Conservation (phyloP, 805 yeast species). For the Pichia californica region DNA sequence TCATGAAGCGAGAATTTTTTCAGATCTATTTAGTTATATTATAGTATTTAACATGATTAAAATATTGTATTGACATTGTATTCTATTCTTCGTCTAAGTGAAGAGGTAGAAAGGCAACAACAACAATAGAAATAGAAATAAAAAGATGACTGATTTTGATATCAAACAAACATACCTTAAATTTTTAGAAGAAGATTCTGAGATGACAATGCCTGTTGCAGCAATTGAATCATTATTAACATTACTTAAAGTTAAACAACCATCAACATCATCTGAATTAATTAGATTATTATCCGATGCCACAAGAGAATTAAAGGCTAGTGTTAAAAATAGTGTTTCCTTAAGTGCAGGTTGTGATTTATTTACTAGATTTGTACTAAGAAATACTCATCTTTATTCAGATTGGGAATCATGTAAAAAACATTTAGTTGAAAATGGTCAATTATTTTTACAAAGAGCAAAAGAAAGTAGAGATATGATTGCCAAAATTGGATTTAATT, state of each 20-base stretch:
- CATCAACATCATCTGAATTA: constrained; percentile 89
- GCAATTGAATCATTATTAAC: constrained; percentile 94
- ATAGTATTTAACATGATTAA: no score
- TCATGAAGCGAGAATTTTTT: constrained; percentile 3
- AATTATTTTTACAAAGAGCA: constrained; percentile 84
- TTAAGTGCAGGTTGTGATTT: constrained; percentile 96
- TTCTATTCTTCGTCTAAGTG: no score
- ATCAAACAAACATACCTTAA: constrained; percentile 74
- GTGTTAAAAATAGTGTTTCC: constrained; percentile 87
- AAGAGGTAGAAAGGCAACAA: no score
- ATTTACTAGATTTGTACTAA: constrained; percentile 85
- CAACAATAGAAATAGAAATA: no score
- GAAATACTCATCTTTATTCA: constrained; percentile 78
- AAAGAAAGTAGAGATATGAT: constrained; percentile 82
- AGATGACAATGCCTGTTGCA: constrained; percentile 98
- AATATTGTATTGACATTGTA: no score
- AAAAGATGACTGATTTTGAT: constrained; percentile 46
- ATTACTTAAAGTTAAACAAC: constrained; percentile 72
- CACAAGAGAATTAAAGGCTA: constrained; percentile 61
- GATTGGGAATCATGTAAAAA: constrained; percentile 93
- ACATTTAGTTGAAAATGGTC: constrained; percentile 90
- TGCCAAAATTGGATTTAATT: constrained; percentile 81
- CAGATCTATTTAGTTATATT: no score
- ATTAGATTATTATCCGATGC: constrained; percentile 76
- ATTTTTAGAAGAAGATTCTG: constrained; percentile 84